These are phyloP conservation scores for Trichoderma gracile DNA, from an alignment of 2,329 filamentous ascomycete species.

Conservation along the genomic window DNA sequence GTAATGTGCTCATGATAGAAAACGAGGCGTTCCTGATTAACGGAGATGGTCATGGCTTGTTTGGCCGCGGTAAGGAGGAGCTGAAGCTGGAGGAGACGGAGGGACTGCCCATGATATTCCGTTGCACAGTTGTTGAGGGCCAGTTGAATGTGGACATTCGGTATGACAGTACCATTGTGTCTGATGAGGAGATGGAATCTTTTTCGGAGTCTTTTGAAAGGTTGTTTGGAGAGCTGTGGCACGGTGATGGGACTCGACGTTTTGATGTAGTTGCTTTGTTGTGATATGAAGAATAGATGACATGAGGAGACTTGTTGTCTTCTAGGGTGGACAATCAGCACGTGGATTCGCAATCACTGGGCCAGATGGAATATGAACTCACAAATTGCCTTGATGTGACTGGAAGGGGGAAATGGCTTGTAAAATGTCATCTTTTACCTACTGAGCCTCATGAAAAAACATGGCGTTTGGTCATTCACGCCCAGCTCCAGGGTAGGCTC, in stretches of 20 bases:
- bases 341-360: too few species aligned
- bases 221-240: not conserved
- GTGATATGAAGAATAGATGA: not conserved
- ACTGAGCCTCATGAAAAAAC: not conserved
- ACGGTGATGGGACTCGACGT: not conserved
- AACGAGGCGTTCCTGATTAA: conserved; percentile 7
- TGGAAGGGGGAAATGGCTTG: too few species aligned
- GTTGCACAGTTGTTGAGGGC: not conserved
- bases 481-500: not conserved
- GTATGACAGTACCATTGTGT: not conserved
- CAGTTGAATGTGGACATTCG: not conserved
- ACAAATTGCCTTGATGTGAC: too few species aligned
- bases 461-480: not conserved
- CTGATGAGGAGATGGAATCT: not conserved
- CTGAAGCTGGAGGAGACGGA: conserved; percentile 7
- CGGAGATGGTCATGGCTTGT: not conserved
- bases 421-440: too few species aligned
- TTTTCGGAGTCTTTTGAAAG: not conserved
- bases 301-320: not conserved
- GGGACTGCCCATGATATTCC: conserved; percentile 14
- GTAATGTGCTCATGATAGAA: conserved; percentile 4
- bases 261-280: not conserved
- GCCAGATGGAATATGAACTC: too few species aligned
- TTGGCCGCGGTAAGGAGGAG: conserved; percentile 1
- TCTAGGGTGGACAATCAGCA: not conserved